Evolutionary conservation across 306 rosid genomes (phyloP).

Genomic region (Rosa multiflora): DNA sequence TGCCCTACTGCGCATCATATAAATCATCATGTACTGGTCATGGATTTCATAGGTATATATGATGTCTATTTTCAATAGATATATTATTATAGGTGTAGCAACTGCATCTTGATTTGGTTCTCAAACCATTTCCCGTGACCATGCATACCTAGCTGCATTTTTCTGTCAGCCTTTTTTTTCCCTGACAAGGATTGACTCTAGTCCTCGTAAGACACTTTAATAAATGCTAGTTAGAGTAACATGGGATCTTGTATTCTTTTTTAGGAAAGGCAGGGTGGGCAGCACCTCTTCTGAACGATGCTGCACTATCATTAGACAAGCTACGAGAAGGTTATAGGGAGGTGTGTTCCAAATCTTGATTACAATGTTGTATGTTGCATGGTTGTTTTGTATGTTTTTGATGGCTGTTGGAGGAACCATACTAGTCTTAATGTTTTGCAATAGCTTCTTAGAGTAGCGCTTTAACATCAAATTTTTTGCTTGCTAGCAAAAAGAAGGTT

Average conservation of each 20-base stretch:
- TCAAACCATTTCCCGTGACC: neutral
- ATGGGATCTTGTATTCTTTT: conserved; percentile 23
- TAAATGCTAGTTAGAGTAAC: conserved; percentile 3
- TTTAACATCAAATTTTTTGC: neutral
- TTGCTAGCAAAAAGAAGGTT: neutral
- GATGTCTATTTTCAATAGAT: conserved; percentile 3
- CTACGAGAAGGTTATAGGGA: conserved; percentile 78
- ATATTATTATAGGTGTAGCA: neutral
- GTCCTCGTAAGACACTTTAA: neutral
- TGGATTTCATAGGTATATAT: conserved; percentile 80
- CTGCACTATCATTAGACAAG: conserved; percentile 70
- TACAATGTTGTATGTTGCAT: neutral
- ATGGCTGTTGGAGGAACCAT: neutral
- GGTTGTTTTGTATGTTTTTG: neutral
- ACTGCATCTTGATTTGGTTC: conserved; percentile 8
- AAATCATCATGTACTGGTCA: conserved; percentile 70
- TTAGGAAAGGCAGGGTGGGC: conserved; percentile 85
- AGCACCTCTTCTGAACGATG: conserved; percentile 91
- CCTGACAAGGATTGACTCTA: neutral
- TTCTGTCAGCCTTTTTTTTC: neutral
- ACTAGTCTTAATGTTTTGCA: neutral
- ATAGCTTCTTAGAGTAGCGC: neutral
- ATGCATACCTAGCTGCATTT: neutral
- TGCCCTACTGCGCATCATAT: conserved; percentile 62
- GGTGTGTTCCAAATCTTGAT: conserved; percentile 45